phyloP scores from a whole-genome alignment of 805 yeast species.

The Candida lessepsii region DNA sequence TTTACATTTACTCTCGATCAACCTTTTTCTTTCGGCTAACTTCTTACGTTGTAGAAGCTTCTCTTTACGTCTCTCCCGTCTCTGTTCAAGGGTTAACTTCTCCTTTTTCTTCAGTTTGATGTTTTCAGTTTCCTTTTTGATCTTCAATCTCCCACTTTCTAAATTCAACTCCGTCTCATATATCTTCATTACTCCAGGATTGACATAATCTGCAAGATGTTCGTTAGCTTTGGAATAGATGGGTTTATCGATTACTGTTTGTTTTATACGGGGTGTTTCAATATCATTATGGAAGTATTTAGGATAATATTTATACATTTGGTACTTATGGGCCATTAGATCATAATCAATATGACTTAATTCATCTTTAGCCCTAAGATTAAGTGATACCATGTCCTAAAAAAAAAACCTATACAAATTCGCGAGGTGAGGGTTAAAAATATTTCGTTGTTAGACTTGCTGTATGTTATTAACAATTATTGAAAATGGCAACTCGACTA shows the following conservation, averaged over 20 bases:
- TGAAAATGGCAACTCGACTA: too few relatives aligned
- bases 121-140: slow-evolving; percentile 10
- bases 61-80: slow-evolving; percentile 4
- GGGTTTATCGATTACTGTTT: slow-evolving; percentile 36
- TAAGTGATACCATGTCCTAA: slow-evolving; percentile 9
- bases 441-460: too few relatives aligned
- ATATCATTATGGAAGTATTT: slow-evolving; percentile 35
- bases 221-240: slow-evolving; percentile 40
- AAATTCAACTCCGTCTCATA: slow-evolving; percentile 18
- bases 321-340: slow-evolving; percentile 31
- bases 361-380: slow-evolving; percentile 17
- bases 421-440: slow-evolving; percentile 3
- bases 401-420: not conserved
- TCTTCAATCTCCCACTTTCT: slow-evolving; percentile 14
- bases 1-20: slow-evolving; percentile 11
- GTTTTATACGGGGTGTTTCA: slow-evolving; percentile 36
- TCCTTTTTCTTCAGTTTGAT: slow-evolving; percentile 3
- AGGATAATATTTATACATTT: slow-evolving; percentile 40
- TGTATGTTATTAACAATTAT: too few relatives aligned
- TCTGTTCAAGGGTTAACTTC: slow-evolving; percentile 6
- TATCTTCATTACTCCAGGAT: slow-evolving; percentile 18
- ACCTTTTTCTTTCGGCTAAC: slow-evolving; percentile 6
- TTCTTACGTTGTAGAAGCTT: slow-evolving; percentile 8
- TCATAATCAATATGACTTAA: slow-evolving; percentile 33
- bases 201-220: slow-evolving; percentile 21